Evolutionary conservation across 1,284 basidiomycete genomes (phyloP).

Genomic region (Meira miltonrushii): DNA sequence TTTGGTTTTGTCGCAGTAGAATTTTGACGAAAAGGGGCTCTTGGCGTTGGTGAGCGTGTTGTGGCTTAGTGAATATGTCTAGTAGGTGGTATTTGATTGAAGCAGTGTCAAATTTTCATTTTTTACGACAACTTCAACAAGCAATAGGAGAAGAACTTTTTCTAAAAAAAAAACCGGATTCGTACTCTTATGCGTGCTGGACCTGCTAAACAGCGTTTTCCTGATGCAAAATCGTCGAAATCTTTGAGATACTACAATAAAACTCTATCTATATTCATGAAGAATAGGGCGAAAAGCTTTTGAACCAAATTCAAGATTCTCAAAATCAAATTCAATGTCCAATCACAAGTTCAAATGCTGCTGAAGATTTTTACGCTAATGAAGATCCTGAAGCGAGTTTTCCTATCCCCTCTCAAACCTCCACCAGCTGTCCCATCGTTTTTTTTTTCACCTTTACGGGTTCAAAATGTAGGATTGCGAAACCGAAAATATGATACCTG

Average conservation of each 20-base stretch:
- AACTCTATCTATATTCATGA: not conserved
- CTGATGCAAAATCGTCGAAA: not conserved
- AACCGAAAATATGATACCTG: too few species aligned
- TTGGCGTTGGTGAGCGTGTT: not conserved
- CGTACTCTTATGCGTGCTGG: not conserved
- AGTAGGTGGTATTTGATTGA: not conserved
- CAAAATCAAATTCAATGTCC: too few species aligned
- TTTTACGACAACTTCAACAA: not conserved
- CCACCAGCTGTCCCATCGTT: too few species aligned
- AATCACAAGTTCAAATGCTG: too few species aligned
- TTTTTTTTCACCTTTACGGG: too few species aligned
- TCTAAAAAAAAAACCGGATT: not conserved
- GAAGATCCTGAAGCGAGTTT: too few species aligned
- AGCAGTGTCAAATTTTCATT: not conserved
- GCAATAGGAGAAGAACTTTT: not conserved
- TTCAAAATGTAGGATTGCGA: too few species aligned
- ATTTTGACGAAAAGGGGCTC: constrained; percentile 1
- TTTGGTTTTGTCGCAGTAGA: constrained; percentile 3
- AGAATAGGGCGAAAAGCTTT: not conserved
- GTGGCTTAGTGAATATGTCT: not conserved
- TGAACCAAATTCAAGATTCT: too few species aligned
- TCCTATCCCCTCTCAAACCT: too few species aligned
- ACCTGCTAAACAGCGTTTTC: constrained; percentile 3
- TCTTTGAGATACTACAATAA: not conserved
- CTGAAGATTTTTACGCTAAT: too few species aligned